phyloP scores from a whole-genome alignment of 1,284 basidiomycete species.

The Tilletia indica region DNA sequence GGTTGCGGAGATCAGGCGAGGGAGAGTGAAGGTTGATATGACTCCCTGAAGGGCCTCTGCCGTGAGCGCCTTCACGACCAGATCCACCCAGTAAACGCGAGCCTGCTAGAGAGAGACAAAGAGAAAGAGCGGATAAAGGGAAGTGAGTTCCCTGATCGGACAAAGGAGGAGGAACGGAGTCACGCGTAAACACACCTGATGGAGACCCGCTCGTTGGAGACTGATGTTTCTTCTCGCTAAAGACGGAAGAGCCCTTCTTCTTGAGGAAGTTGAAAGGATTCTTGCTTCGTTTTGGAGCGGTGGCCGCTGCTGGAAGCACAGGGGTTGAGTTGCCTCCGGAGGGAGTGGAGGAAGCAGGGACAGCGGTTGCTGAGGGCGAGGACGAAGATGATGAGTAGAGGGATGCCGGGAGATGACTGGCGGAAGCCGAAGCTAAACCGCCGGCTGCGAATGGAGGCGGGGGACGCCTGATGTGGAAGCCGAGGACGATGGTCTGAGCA shows the following conservation, averaged over 20 bases:
- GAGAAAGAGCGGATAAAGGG: too few relatives aligned
- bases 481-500: neutral
- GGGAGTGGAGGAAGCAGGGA: too few relatives aligned
- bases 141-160: too few relatives aligned
- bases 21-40: neutral
- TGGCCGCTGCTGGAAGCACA: neutral
- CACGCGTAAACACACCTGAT: too few relatives aligned
- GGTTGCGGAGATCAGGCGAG: neutral
- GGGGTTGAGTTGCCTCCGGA: too few relatives aligned
- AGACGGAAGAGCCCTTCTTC: slow-evolving; percentile 35
- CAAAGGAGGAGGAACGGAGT: neutral
- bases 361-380: too few relatives aligned
- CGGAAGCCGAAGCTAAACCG: slow-evolving; percentile 14
- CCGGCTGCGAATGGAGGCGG: neutral
- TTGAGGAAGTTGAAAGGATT: slow-evolving; percentile 46
- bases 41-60: neutral
- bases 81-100: neutral
- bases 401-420: slow-evolving; percentile 27
- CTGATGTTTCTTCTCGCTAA: slow-evolving; percentile 20
- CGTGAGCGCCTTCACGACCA: neutral
- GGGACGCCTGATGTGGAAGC: too few relatives aligned
- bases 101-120: neutral
- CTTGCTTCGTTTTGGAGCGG: slow-evolving; percentile 30
- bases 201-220: too few relatives aligned
- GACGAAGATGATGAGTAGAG: too few relatives aligned